Evolutionary conservation across 805 yeast genomes (phyloP).

Genomic region (Jamesozyma rosinii): DNA sequence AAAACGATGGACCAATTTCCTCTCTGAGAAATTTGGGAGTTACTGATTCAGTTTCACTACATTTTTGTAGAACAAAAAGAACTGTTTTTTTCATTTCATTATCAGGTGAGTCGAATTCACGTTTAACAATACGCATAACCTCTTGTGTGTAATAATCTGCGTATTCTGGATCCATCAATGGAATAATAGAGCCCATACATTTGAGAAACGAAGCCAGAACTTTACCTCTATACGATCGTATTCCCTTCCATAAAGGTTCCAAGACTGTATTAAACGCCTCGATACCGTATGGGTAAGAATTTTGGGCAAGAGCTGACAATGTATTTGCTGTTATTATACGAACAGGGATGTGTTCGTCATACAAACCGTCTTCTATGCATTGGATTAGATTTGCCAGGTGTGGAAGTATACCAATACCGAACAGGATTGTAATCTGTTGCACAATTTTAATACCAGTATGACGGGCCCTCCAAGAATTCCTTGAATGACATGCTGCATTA

Average conservation of each 20-base stretch:
- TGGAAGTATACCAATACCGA: constrained; percentile 71
- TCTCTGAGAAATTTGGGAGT: constrained; percentile 40
- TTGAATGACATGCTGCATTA: constrained; percentile 67
- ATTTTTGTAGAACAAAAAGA: constrained; percentile 54
- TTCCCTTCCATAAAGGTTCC: constrained; percentile 75
- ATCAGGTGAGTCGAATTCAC: constrained; percentile 76
- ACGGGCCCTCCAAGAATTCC: constrained; percentile 71
- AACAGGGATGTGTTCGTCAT: constrained; percentile 61
- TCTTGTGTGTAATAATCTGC: constrained; percentile 70
- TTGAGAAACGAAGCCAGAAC: constrained; percentile 65
- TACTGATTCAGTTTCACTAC: constrained; percentile 54
- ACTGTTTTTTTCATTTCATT: constrained; percentile 79
- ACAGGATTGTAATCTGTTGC: constrained; percentile 60
- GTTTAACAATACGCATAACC: constrained; percentile 51
- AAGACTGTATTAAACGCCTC: constrained; percentile 70
- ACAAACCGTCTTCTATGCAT: constrained; percentile 48
- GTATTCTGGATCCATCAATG: constrained; percentile 79
- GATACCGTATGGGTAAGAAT: constrained; percentile 79
- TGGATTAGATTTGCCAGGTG: constrained; percentile 55
- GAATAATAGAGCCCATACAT: constrained; percentile 71
- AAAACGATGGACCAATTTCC: constrained; percentile 52
- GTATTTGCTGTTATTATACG: constrained; percentile 65
- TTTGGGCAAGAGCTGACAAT: constrained; percentile 66
- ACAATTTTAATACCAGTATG: constrained; percentile 73
- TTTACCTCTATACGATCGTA: constrained; percentile 67